Evolutionary conservation across 2,329 filamentous ascomycete genomes (phyloP).

Genomic region (Cordyceps pruinosa): DNA sequence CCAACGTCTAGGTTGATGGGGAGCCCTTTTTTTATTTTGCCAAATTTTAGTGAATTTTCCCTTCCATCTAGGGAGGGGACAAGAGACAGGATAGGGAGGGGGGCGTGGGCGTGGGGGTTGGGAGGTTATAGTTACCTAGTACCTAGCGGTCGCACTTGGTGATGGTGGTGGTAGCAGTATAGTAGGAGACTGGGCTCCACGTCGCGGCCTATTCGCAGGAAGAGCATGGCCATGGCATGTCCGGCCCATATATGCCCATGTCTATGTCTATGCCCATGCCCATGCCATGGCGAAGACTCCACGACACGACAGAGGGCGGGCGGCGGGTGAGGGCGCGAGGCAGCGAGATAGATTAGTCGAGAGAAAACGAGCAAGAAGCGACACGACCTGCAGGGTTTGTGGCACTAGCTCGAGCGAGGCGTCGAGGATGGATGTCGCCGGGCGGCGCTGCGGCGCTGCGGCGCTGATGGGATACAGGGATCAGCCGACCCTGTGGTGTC

Average conservation of each 20-base stretch:
- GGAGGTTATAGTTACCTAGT: not conserved
- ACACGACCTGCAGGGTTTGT: not conserved
- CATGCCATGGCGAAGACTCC: too few species aligned
- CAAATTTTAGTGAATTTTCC: not conserved
- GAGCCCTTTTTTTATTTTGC: not conserved
- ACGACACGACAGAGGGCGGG: not conserved
- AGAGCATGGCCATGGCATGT: too few species aligned
- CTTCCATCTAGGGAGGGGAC: not conserved
- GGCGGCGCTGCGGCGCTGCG: not conserved
- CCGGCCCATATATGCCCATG: too few species aligned
- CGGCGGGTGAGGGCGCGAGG: not conserved
- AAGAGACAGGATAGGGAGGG: not conserved
- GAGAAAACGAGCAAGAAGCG: not conserved
- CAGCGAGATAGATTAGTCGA: not conserved
- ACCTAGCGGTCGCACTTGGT: not conserved
- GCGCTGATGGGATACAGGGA: constrained; percentile 8
- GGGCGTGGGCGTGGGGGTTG: not conserved
- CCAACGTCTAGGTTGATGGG: not conserved
- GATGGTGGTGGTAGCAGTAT: not conserved
- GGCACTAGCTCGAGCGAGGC: not conserved
- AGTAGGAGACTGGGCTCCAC: not conserved
- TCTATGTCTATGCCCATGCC: too few species aligned
- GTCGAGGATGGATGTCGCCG: not conserved
- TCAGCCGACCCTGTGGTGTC: constrained; percentile 5
- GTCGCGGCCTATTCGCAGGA: not conserved